phyloP scores from a whole-genome alignment of 2,329 filamentous ascomycete genomes.

The Curvularia spicifera region DNA sequence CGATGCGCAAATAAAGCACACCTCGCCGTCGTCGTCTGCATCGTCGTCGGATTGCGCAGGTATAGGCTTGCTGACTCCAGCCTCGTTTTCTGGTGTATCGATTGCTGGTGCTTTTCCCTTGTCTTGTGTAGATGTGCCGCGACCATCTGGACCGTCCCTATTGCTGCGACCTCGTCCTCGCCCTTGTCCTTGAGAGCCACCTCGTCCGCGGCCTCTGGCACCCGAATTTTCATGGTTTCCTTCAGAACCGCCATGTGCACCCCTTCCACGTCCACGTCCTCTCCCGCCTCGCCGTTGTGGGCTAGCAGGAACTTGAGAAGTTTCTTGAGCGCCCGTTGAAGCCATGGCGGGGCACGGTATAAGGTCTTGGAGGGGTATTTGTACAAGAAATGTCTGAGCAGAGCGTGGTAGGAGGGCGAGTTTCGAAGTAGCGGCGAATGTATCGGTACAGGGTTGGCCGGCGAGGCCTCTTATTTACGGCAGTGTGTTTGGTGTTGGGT shows the following conservation, averaged over 20 bases:
- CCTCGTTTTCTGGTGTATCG: constrained; percentile 17
- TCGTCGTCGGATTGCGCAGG: constrained; percentile 23
- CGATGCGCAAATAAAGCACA: constrained; percentile 98
- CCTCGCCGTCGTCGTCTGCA: constrained; percentile 65
- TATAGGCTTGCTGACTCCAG: constrained; percentile 4
- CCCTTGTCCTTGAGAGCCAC: constrained; percentile 43
- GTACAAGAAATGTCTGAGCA: constrained; percentile 2
- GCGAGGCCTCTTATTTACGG: constrained; percentile 27
- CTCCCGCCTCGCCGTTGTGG: constrained; percentile 40
- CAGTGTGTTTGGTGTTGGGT: constrained; percentile 21
- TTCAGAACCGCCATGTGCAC: constrained; percentile 28
- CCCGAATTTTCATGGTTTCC: constrained; percentile 29
- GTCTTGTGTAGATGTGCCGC: constrained; percentile 30
- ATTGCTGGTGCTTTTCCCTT: constrained; percentile 38
- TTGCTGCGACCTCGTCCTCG: constrained; percentile 43
- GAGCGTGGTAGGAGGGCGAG: neutral
- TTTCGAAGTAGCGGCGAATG: neutral
- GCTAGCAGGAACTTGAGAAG: constrained; percentile 33
- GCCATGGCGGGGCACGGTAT: constrained; percentile 43
- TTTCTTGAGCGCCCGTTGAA: constrained; percentile 33
- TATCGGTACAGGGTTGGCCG: constrained; percentile 17
- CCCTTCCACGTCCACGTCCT: constrained; percentile 41
- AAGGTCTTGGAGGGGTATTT: constrained; percentile 7
- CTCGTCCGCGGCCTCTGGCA: constrained; percentile 45
- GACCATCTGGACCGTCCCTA: constrained; percentile 43